Conservation (phyloP, 2,329 filamentous ascomycete genomes). For the Fonsecaea erecta region DNA sequence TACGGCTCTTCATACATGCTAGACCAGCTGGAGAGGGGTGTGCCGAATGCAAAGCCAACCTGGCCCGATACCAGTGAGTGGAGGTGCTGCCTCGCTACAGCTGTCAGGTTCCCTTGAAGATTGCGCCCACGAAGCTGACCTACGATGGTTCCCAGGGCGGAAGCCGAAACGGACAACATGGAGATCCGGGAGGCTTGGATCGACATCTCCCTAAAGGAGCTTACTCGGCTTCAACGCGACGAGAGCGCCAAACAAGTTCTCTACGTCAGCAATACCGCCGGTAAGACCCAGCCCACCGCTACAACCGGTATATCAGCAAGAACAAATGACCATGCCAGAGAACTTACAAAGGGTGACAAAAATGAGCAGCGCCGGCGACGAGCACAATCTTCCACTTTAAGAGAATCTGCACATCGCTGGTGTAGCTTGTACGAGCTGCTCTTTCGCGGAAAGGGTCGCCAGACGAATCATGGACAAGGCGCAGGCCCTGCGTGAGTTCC, state of each 20-base stretch:
- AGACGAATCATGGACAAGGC: slow-evolving; percentile 86
- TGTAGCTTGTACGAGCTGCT: slow-evolving; percentile 66
- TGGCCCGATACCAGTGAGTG: too few relatives aligned
- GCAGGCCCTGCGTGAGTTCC: slow-evolving; percentile 79
- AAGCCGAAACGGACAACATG: too few relatives aligned
- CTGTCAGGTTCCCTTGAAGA: too few relatives aligned
- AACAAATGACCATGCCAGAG: not conserved
- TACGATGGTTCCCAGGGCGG: too few relatives aligned
- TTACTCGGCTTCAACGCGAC: slow-evolving; percentile 52
- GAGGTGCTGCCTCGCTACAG: too few relatives aligned
- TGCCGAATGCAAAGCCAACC: too few relatives aligned
- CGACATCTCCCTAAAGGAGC: too few relatives aligned
- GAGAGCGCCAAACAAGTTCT: slow-evolving; percentile 65
- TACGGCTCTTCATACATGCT: too few relatives aligned
- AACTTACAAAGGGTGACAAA: slow-evolving; percentile 52
- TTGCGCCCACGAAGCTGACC: too few relatives aligned
- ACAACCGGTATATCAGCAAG: slow-evolving; percentile 2
- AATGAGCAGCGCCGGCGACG: slow-evolving; percentile 65
- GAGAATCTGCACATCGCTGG: slow-evolving; percentile 62
- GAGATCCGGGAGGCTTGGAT: too few relatives aligned
- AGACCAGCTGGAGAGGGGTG: too few relatives aligned
- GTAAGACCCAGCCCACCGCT: slow-evolving; percentile 66
- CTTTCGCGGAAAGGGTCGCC: too few relatives aligned
- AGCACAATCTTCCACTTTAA: slow-evolving; percentile 64
- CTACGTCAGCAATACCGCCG: slow-evolving; percentile 66